These are phyloP conservation scores for Suhomyces sp. DNA, from an alignment of 805 yeast species.

Conservation along the genomic window DNA sequence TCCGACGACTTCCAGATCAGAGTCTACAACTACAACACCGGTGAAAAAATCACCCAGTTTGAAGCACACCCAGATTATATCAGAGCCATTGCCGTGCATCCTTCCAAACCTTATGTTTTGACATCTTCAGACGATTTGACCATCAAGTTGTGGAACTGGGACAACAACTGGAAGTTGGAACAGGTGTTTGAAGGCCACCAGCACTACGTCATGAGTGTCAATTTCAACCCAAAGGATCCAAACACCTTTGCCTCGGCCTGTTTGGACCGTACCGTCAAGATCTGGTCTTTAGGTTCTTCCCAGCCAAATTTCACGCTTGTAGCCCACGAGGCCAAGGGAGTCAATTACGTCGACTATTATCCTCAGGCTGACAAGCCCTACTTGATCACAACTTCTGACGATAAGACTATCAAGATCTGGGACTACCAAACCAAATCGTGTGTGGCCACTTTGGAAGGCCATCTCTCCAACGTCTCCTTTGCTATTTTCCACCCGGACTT, in stretches of 20 bases:
- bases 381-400: conserved; percentile 87
- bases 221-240: conserved; percentile 96
- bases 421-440: conserved; percentile 96
- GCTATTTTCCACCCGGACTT: conserved; percentile 98
- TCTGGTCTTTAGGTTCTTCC: conserved; percentile 89
- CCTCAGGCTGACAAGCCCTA: conserved; percentile 98
- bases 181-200: conserved; percentile 94
- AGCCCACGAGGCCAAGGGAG: conserved; percentile 92
- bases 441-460: conserved; percentile 93
- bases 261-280: conserved; percentile 92
- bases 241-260: conserved; percentile 97
- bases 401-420: conserved; percentile 85
- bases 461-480: conserved; percentile 89
- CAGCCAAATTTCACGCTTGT: conserved; percentile 87
- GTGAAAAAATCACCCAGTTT: conserved; percentile 90
- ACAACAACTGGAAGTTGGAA: conserved; percentile 82
- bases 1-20: conserved; percentile 93
- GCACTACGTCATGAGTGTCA: conserved; percentile 91
- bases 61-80: conserved; percentile 98
- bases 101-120: conserved; percentile 82
- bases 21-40: conserved; percentile 92
- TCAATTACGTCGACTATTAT: conserved; percentile 93
- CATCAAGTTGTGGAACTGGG: conserved; percentile 97
- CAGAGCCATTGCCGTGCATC: conserved; percentile 91
- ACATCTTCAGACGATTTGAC: conserved; percentile 92